A percentile compares a stretch with the other conserved stretches of the same genome.
These are phyloP conservation scores for Mrakia gelida DNA, from an alignment of 768 basidiomycete species.

Conservation along the genomic window DNA sequence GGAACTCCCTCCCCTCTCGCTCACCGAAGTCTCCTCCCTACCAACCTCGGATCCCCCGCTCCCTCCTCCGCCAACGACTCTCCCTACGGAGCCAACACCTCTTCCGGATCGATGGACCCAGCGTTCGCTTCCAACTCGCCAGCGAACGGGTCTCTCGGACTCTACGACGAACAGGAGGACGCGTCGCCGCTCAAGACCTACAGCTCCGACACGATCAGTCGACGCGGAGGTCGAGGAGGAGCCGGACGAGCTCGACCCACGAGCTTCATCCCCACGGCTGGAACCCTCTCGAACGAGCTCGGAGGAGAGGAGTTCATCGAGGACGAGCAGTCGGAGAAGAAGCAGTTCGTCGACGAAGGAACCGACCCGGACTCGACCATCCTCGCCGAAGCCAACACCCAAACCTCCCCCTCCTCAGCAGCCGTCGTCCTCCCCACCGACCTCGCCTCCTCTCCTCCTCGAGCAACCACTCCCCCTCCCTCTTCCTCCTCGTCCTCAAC, in stretches of 20 bases:
- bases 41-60: conserved; percentile 11
- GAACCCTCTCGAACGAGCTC: conserved; percentile 36
- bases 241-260: conserved; percentile 29
- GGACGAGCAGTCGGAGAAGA: conserved; percentile 36
- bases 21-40: conserved; percentile 1
- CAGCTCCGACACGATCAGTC: background rate
- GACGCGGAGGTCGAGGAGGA: conserved; percentile 37
- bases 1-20: background rate
- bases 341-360: conserved; percentile 26
- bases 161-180: conserved; percentile 6
- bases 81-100: background rate
- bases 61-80: background rate
- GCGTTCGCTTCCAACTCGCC: conserved; percentile 12
- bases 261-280: conserved; percentile 6
- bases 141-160: background rate
- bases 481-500: background rate
- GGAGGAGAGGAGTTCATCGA: conserved; percentile 39
- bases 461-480: background rate
- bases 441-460: background rate
- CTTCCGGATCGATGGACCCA: conserved; percentile 7
- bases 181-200: conserved; percentile 16
- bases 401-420: background rate
- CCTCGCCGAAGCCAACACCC: background rate
- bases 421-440: background rate
- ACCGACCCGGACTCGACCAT: background rate